phyloP scores from a whole-genome alignment of 345 rosid species.

The Brassica juncea region DNA sequence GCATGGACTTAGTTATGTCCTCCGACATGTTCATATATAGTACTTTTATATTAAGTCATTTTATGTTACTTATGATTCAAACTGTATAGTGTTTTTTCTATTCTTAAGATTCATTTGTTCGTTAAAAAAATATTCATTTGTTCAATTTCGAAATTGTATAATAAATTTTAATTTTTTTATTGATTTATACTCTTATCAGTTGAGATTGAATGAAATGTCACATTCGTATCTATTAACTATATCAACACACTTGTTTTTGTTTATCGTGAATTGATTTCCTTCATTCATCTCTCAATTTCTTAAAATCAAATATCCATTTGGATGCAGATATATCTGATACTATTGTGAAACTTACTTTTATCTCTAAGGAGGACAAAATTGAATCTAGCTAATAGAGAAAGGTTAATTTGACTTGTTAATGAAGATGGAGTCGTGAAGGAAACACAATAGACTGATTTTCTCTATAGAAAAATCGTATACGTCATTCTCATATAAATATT shows the following conservation, averaged over 20 bases:
- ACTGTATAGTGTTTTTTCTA: not conserved
- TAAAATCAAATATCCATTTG: not conserved
- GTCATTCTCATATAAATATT: not conserved
- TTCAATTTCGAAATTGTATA: not conserved
- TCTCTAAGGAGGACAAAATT: not conserved
- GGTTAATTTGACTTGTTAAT: not conserved
- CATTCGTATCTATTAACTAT: not conserved
- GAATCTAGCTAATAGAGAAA: not conserved
- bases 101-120: not conserved
- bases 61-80: not conserved
- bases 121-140: not conserved
- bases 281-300: not conserved
- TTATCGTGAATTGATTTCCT: not conserved
- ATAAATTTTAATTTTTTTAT: not conserved
- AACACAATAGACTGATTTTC: not conserved
- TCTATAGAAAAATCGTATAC: not conserved
- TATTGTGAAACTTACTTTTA: not conserved
- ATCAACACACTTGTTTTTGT: not conserved
- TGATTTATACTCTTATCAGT: not conserved
- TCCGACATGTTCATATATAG: not conserved
- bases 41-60: not conserved
- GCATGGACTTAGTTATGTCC: not conserved
- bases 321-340: not conserved
- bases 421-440: constrained; percentile 1
- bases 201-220: not conserved